A percentile compares a stretch with the other conserved stretches of the same genome.
Conservation (phyloP, 1,139 yeast genomes). For the Suhomyces chickasaworum region DNA sequence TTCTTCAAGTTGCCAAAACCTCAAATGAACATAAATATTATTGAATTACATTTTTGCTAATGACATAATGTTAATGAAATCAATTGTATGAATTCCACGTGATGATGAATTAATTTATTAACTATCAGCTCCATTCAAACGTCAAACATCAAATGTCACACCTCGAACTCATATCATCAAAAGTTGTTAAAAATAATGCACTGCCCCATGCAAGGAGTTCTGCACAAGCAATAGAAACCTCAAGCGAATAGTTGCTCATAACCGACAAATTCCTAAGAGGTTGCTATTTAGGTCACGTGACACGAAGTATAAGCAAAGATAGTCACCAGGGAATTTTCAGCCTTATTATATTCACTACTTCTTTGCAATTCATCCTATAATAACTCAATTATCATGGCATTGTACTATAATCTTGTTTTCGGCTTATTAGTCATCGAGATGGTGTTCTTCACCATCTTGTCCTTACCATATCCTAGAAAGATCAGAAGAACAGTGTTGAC, state of each 20-base stretch:
- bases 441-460: conserved; percentile 76
- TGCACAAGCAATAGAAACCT: background rate
- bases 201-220: background rate
- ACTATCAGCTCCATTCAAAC: too few relatives aligned
- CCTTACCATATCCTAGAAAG: conserved; percentile 81
- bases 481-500: conserved; percentile 69
- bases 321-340: background rate
- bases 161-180: too few relatives aligned
- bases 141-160: too few relatives aligned
- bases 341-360: background rate
- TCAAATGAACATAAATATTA: too few relatives aligned
- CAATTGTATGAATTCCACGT: background rate
- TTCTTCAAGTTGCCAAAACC: too few relatives aligned
- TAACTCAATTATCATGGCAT: conserved; percentile 54
- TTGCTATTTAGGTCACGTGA: conserved; percentile 3
- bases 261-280: background rate
- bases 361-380: background rate
- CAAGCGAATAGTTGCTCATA: background rate
- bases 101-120: too few relatives aligned
- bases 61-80: too few relatives aligned
- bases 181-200: background rate
- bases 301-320: background rate
- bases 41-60: too few relatives aligned
- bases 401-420: conserved; percentile 75
- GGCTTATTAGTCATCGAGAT: conserved; percentile 75